Base-by-base conservation (phyloP, 108 stramenopile species). In the Fistulifera solaris region DNA sequence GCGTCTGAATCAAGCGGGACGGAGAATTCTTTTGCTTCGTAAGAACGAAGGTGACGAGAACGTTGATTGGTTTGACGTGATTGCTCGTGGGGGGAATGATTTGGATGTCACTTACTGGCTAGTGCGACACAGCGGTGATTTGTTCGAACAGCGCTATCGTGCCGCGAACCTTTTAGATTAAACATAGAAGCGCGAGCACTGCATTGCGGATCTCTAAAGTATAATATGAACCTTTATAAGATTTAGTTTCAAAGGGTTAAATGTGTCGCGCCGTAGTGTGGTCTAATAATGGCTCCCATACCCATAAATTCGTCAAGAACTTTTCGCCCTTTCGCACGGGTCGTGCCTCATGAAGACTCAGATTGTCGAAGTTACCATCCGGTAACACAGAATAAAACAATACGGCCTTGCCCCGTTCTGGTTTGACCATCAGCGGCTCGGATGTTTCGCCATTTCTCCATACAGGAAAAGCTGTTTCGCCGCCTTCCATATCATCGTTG, bases 341-440 rank as follows among this genome's bases (percentile, higher is more conserved):
- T 27, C 66, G 38, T 27, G 79, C 73, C 17, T 80, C 79, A 61
- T 88, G 87, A 41, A 75, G 64, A 19, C 61, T 51, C 22, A 66
- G 61, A 40, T 88, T 82, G 51, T 88, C 87, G 44, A 73, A 78
- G 51, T 88, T 88, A 24, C 87, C 87, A 59, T 88, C 87, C 12
- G 77, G 72, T 26, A 71, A 51, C 18, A 62, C 18, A 26, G 52
- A 60, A 47, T 71, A 71, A 39, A 73, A 79, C 12, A 79, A 44
- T 47, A 79, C 49, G 0, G 73, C 77, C 44, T 79, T 78, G 23
- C 77, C 77, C 10, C 48, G 40, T 55, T 75, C 67, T 0, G 77
- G 77, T 41, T 48, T 62, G 27, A 71, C 78, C 14, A 59, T 41
- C 0, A 80, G 58, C 3, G 31, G 26, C 10, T 64, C 40, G 19